These are phyloP conservation scores for Gynochthodes officinalis DNA, from an alignment of 257 asterid genomes.

Conservation along the genomic window DNA sequence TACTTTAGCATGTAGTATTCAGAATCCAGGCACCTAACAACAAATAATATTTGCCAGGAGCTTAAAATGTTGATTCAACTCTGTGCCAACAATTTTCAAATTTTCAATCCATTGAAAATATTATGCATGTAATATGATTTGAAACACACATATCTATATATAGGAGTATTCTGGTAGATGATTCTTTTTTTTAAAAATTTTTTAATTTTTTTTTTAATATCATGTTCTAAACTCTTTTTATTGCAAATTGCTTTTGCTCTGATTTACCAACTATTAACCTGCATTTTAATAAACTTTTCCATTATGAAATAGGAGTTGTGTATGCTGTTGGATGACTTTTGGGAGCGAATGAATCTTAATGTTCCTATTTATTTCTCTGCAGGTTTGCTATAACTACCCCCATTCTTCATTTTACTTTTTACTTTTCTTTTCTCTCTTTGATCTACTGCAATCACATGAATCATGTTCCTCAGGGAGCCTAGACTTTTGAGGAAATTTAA, in stretches of 20 bases:
- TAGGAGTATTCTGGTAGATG: not conserved
- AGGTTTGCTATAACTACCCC: slow-evolving; percentile 40
- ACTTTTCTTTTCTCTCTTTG: not conserved
- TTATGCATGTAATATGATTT: not conserved
- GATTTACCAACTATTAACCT: not conserved
- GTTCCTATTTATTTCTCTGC: slow-evolving; percentile 90
- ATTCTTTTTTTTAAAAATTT: not conserved
- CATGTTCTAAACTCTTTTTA: not conserved
- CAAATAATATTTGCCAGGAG: not conserved
- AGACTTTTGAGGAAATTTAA: not conserved
- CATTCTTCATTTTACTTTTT: slow-evolving; percentile 9
- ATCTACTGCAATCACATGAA: not conserved
- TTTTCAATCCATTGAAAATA: no score
- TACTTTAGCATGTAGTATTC: not conserved
- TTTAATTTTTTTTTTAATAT: not conserved
- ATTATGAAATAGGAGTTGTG: slow-evolving; percentile 70
- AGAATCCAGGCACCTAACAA: slow-evolving; percentile 1
- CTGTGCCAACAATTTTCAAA: not conserved
- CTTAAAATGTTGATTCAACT: not conserved
- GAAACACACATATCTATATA: not conserved
- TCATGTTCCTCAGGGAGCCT: not conserved
- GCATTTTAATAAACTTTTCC: slow-evolving; percentile 7
- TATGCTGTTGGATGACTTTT: slow-evolving; percentile 84
- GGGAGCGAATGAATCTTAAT: slow-evolving; percentile 87
- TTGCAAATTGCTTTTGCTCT: not conserved